Conservation (phyloP, 208 protist genomes). For the Leptomonas seymouri region DNA sequence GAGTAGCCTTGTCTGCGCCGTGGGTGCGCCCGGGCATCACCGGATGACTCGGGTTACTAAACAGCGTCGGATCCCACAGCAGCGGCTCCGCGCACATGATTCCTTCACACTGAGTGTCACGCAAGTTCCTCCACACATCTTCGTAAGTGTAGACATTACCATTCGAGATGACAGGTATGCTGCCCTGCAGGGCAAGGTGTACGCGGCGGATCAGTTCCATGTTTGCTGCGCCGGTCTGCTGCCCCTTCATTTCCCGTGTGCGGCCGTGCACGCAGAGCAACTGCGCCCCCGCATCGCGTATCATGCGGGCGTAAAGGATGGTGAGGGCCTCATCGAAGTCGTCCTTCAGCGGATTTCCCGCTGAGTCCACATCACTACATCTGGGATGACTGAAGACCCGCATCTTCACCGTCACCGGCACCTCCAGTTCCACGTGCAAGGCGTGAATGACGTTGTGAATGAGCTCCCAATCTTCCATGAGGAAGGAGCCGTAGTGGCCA, state of each 20-base stretch:
- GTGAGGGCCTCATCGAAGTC: constrained; percentile 75
- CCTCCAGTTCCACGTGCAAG: constrained; percentile 78
- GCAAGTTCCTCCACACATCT: constrained; percentile 64
- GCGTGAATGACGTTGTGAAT: constrained; percentile 86
- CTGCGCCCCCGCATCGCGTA: constrained; percentile 81
- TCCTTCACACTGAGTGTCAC: constrained; percentile 62
- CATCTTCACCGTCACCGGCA: constrained; percentile 94
- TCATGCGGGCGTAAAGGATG: constrained; percentile 84
- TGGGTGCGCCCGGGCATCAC: constrained; percentile 37
- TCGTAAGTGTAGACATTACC: constrained; percentile 80
- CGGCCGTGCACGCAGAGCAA: constrained; percentile 90
- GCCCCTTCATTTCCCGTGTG: constrained; percentile 83
- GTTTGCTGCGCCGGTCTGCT: constrained; percentile 66
- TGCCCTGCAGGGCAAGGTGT: constrained; percentile 39
- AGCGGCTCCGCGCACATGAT: constrained; percentile 92
- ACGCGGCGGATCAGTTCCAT: constrained; percentile 70
- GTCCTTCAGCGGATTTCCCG: constrained; percentile 5
- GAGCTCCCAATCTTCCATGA: constrained; percentile 90
- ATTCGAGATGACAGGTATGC: constrained; percentile 88
- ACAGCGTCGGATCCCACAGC: constrained; percentile 85
- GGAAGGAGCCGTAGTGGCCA: constrained; percentile 91
- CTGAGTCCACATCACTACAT: neutral
- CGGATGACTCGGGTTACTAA: constrained; percentile 43
- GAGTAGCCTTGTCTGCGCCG: constrained; percentile 41
- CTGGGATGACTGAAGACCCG: constrained; percentile 74